Evolutionary conservation across 1,139 yeast genomes (phyloP), one percentile per base, ranked within the genome.

Genomic region (Nakaseomyces bracarensis): DNA sequence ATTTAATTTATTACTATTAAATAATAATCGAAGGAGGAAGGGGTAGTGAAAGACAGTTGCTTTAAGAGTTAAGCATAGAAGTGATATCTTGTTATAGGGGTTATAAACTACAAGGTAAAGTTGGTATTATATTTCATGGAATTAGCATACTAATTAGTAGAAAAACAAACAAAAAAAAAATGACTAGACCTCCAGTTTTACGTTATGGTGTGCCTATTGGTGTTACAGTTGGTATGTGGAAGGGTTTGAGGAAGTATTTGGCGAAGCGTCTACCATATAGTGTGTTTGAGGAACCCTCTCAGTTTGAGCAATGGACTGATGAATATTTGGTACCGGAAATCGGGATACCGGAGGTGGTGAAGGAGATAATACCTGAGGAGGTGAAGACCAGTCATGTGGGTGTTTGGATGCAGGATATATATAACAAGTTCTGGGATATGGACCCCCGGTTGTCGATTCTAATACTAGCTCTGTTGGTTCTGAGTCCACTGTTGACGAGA

Each of bases 151-250:
- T n/a, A n/a, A n/a, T n/a, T n/a, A n/a, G n/a, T n/a, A 26, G 5
- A 11, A 26, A 11, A 26, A 11, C 10, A 8, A 26, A 3, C 28
- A 25, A 28, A 28, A 14, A 28, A 18, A 30, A 16, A 19, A 33
- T 33, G 36, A 14, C 36, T n/a, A 33, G 18, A 33, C 36, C 36
- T 20, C 36, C 25, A n/a, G 36, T 33, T 33, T 20, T 33, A 11
- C 36, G 21, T 10, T 33, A 33, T 9, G 36, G 36, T 20, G n/a
- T 33, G n/a, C 36, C 36, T 8, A n/a, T 33, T 21, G 19, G 36
- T 14, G 36, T 33, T 5, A 33, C 36, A n/a, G 19, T 33, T n/a
- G 36, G 36, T 11, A 21, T 21, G 36, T 33, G 36, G 36, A 33
- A 33, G 19, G 26, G 36, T 16, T 18, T 33, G 18, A n/a, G 36